These are phyloP conservation scores for Flaveria floridana DNA, from an alignment of 140 eudicot genomes.

Conservation along the genomic window DNA sequence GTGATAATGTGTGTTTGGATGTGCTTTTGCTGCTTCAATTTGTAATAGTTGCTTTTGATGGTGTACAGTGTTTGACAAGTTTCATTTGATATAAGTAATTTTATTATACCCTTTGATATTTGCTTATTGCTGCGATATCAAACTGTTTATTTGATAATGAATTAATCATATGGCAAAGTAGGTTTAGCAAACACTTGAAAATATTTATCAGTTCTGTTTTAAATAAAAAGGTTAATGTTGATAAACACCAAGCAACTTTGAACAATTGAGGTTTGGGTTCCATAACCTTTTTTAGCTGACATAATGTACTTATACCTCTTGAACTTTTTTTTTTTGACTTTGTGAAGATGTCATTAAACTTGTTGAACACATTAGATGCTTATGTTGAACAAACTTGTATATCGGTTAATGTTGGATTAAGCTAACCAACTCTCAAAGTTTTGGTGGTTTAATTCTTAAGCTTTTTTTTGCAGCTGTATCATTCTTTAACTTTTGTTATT, in stretches of 20 bases:
- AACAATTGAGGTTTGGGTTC: neutral
- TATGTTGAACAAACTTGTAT: neutral
- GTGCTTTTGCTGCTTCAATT: neutral
- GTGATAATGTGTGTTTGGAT: slow-evolving; percentile 5
- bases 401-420: neutral
- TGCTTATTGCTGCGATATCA: neutral
- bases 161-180: neutral
- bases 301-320: neutral
- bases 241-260: neutral
- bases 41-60: too few species aligned
- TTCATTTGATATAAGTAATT: neutral
- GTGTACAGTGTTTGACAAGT: too few species aligned
- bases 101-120: neutral
- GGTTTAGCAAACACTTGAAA: neutral
- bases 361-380: neutral
- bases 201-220: neutral
- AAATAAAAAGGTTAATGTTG: neutral
- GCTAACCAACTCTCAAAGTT: neutral
- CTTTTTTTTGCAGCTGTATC: neutral
- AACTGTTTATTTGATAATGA: neutral
- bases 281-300: neutral
- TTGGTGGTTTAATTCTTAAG: neutral
- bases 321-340: neutral
- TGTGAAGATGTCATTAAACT: neutral
- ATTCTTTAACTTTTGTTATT: neutral